Evolutionary conservation across 495 filamentous ascomycete genomes (phyloP).

Genomic region (Oidiodendron maius): DNA sequence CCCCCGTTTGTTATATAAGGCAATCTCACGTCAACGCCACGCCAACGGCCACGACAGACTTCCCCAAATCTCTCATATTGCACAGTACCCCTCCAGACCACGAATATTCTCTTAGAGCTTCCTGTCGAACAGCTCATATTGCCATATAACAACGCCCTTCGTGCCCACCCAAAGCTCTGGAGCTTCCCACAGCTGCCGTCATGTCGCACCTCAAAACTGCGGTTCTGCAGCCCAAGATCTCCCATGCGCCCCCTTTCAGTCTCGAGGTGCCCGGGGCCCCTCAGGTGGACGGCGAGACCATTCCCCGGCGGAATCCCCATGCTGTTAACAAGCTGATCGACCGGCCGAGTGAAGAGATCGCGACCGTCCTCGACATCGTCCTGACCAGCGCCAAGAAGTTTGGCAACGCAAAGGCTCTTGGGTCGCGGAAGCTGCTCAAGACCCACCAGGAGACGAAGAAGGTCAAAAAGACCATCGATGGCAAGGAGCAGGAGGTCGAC

Average conservation of each 20-base stretch:
- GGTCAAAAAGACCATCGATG: slow-evolving; percentile 93
- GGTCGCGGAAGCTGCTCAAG: slow-evolving; percentile 71
- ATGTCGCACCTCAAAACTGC: slow-evolving; percentile 41
- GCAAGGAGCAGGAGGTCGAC: slow-evolving; percentile 79
- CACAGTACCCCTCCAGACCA: no score
- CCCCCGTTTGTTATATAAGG: no score
- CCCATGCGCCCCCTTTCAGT: slow-evolving; percentile 61
- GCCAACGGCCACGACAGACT: no score
- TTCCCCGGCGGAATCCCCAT: slow-evolving; percentile 73
- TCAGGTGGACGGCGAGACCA: slow-evolving; percentile 79
- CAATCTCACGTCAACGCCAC: no score
- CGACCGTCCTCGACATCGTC: slow-evolving; percentile 85
- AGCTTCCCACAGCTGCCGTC: slow-evolving; percentile 16
- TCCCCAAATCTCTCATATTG: no score
- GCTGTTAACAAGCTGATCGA: slow-evolving; percentile 64
- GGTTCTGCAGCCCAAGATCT: slow-evolving; percentile 58
- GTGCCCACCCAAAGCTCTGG: not conserved
- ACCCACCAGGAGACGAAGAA: slow-evolving; percentile 92
- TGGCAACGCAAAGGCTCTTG: slow-evolving; percentile 85
- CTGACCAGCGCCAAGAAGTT: slow-evolving; percentile 70
- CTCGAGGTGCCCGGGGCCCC: slow-evolving; percentile 71
- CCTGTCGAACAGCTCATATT: no score
- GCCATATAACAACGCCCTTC: no score
- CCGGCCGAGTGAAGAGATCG: slow-evolving; percentile 62
- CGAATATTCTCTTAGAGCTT: no score